Conservation (phyloP, 2,329 filamentous ascomycete genomes). For the Thielaviopsis populi region DNA sequence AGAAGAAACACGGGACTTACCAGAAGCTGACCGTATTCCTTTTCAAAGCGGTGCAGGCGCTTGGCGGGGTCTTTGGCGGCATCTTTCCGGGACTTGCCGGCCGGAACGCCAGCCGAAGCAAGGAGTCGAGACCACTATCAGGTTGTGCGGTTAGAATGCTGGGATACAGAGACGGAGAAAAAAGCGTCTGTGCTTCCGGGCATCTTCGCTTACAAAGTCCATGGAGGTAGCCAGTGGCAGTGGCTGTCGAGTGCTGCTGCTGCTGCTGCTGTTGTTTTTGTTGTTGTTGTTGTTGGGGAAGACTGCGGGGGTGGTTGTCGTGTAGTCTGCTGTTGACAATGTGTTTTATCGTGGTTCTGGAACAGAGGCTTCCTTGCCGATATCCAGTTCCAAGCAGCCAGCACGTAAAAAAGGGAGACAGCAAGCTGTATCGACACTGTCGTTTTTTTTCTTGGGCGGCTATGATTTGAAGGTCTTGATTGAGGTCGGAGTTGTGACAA, state of each 20-base stretch:
- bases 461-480: too few species aligned
- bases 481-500: neutral
- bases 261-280: too few species aligned
- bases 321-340: neutral
- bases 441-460: too few species aligned
- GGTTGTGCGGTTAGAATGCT: neutral
- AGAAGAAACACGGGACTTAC: slow-evolving; percentile 30
- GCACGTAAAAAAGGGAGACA: too few species aligned
- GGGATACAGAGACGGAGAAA: neutral
- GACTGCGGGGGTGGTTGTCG: neutral
- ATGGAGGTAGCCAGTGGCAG: too few species aligned
- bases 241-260: neutral
- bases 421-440: neutral
- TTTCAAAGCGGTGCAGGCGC: slow-evolving; percentile 51
- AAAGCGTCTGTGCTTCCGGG: neutral
- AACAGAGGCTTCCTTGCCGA: neutral
- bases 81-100: slow-evolving; percentile 41
- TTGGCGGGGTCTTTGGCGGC: slow-evolving; percentile 47
- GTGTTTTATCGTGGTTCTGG: neutral
- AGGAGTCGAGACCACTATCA: slow-evolving; percentile 51
- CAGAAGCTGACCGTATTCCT: slow-evolving; percentile 48
- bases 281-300: neutral
- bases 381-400: neutral
- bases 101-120: slow-evolving; percentile 44
- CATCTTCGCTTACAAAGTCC: slow-evolving; percentile 8